Evolutionary conservation across 106 monocot genomes (phyloP), one percentile per base, ranked within the genome.

Genomic region (Allium sativum): DNA sequence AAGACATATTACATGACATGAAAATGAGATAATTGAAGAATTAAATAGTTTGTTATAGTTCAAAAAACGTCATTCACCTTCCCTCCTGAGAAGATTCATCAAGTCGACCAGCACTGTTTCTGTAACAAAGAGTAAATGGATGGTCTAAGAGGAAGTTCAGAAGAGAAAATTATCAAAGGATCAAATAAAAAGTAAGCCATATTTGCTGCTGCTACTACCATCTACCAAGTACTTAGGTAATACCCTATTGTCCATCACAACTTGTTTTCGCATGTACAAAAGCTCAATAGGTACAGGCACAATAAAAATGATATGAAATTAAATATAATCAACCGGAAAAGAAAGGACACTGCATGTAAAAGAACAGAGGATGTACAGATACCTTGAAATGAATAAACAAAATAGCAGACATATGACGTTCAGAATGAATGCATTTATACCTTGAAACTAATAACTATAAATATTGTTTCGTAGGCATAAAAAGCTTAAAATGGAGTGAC

Each of bases 41-140:
- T 31, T 31, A 31, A 31, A 5, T 31, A 31, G 31, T 31, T 31
- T n/a, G n/a, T n/a, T n/a, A n/a, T n/a, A n/a, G n/a, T n/a, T n/a
- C n/a, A n/a, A n/a, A n/a, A n/a, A n/a, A n/a, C n/a, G n/a, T n/a
- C 15, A 43, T 50, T 52, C 58, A 93, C 93, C 89, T 81, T 18
- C 81, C 84, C 65, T 86, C 77, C 16, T 70, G 67, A 68, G 80
- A 69, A 72, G 78, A 21, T 12, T 72, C 86, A 55, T 83, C 83
- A 64, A 31, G 72, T 68, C 83, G 80, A 31, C 76, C 82, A 64
- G 77, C 83, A 53, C 68, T 80, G 68, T 72, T 78, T 71, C 86
- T 86, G 67, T 68, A 82, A 12, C 6, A 52, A 65, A 75, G 31
- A 56, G 51, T 42, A 59, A 44, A 67, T 44, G 14, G 10, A 66